phyloP scores from a whole-genome alignment of 1,284 basidiomycete genomes.

The Boletus smithii region DNA sequence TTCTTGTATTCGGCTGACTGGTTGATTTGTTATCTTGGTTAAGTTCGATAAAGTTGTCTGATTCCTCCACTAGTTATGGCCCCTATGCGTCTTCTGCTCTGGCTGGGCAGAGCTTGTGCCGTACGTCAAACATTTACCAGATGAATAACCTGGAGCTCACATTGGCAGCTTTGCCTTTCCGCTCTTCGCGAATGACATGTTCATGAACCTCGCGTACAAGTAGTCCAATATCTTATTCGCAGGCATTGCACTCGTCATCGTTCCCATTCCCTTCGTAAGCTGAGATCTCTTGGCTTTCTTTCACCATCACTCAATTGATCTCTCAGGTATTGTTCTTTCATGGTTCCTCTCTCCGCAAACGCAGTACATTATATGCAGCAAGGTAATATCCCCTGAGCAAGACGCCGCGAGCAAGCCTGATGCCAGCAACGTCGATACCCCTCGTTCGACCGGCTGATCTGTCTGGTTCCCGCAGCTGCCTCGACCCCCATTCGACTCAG shows the following conservation, averaged over 20 bases:
- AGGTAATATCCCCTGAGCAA: slow-evolving; percentile 32
- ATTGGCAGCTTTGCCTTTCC: slow-evolving; percentile 58
- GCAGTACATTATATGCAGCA: slow-evolving; percentile 56
- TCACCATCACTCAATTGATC: neutral
- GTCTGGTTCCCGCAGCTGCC: too few species aligned
- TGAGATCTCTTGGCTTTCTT: neutral
- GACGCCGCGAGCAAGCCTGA: neutral
- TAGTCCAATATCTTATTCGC: slow-evolving; percentile 71
- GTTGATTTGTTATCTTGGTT: slow-evolving; percentile 34
- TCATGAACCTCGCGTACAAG: slow-evolving; percentile 52
- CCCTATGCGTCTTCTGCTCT: slow-evolving; percentile 73
- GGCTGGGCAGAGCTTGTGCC: slow-evolving; percentile 68
- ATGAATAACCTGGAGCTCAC: neutral
- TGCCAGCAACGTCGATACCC: neutral
- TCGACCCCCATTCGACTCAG: neutral
- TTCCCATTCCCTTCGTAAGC: slow-evolving; percentile 64
- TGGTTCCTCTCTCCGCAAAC: slow-evolving; percentile 56
- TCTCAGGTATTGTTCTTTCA: slow-evolving; percentile 54
- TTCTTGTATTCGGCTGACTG: slow-evolving; percentile 72
- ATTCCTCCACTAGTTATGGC: slow-evolving; percentile 47
- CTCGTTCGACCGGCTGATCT: neutral
- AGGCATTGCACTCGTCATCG: slow-evolving; percentile 54
- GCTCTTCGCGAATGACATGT: slow-evolving; percentile 63
- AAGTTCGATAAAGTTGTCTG: neutral
- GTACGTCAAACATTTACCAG: slow-evolving; percentile 36